Evolutionary conservation across 169 alveolate species (phyloP).

Genomic region (Cryptosporidium xiaoi): DNA sequence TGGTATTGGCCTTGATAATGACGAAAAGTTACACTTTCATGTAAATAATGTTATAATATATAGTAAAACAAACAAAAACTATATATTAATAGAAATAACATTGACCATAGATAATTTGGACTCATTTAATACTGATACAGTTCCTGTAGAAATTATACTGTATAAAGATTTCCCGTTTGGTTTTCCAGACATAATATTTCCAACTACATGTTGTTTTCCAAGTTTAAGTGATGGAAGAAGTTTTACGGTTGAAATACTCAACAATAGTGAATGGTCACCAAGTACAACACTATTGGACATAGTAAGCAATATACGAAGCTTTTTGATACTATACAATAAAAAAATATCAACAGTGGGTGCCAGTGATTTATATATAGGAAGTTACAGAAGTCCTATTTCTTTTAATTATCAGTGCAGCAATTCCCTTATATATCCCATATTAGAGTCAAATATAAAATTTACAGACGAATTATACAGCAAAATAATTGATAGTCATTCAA

Average conservation of each 20-base stretch:
- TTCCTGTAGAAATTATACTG: conserved; percentile 24
- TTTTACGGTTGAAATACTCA: conserved; percentile 35
- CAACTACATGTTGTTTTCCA: conserved; percentile 71
- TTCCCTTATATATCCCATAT: conserved; percentile 46
- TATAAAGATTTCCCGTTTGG: conserved; percentile 70
- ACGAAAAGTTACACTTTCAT: conserved; percentile 28
- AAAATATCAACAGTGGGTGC: conserved; percentile 28
- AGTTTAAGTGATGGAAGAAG: conserved; percentile 72
- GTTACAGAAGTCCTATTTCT: conserved; percentile 51
- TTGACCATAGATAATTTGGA: conserved; percentile 13
- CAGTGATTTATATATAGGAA: conserved; percentile 46
- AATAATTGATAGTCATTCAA: neutral
- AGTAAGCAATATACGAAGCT: neutral
- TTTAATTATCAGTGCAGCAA: conserved; percentile 51
- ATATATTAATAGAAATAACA: conserved; percentile 42
- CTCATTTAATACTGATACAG: conserved; percentile 5
- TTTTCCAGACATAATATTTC: conserved; percentile 65
- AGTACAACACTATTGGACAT: conserved; percentile 17
- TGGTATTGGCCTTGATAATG: neutral
- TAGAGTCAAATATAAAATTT: conserved; percentile 8
- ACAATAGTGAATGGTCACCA: conserved; percentile 62
- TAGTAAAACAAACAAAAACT: conserved; percentile 19
- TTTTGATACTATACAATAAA: conserved; percentile 9
- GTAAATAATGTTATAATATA: conserved; percentile 45
- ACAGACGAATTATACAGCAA: conserved; percentile 6